phyloP scores from a whole-genome alignment of 2,329 filamentous ascomycete genomes.

The Pseudocercospora ulei region DNA sequence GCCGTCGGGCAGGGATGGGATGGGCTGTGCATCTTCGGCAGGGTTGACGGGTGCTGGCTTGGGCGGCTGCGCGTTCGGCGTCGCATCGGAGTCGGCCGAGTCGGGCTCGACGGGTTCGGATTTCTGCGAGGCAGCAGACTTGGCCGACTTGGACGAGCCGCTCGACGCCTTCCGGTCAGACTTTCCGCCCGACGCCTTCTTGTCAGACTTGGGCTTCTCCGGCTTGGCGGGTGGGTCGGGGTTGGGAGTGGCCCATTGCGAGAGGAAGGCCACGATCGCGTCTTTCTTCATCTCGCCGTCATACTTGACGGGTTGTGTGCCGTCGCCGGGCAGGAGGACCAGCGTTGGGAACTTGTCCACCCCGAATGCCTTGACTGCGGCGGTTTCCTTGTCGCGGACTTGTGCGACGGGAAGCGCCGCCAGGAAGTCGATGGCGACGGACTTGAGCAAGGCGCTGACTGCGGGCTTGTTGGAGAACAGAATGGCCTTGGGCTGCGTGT shows the following conservation, averaged over 20 bases:
- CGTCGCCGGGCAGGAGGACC: conserved; percentile 63
- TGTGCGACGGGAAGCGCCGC: conserved; percentile 71
- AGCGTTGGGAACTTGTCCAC: conserved; percentile 71
- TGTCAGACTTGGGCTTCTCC: conserved; percentile 41
- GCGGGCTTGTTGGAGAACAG: conserved; percentile 90
- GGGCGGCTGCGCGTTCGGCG: conserved; percentile 44
- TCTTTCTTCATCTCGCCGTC: conserved; percentile 78
- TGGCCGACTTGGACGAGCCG: conserved; percentile 43
- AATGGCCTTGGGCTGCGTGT: conserved; percentile 69
- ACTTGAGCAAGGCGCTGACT: conserved; percentile 70
- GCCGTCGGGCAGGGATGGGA: conserved; percentile 55
- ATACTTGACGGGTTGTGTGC: conserved; percentile 61
- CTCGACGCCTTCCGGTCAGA: conserved; percentile 39
- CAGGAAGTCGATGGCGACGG: conserved; percentile 82
- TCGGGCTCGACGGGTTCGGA: conserved; percentile 42
- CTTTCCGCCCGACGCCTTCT: conserved; percentile 39
- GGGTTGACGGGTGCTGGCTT: conserved; percentile 39
- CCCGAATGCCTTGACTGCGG: conserved; percentile 61
- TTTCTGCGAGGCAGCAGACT: conserved; percentile 45
- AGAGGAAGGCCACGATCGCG: conserved; percentile 70
- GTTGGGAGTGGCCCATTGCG: conserved; percentile 68
- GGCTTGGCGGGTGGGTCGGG: conserved; percentile 55
- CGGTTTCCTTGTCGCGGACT: conserved; percentile 68
- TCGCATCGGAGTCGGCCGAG: conserved; percentile 46
- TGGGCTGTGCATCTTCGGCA: conserved; percentile 48